Percentiles rank a stretch among this genome's conserved stretches.
Evolutionary conservation across 1,284 basidiomycete genomes (phyloP).

Genomic region (Pseudozyma pruni): DNA sequence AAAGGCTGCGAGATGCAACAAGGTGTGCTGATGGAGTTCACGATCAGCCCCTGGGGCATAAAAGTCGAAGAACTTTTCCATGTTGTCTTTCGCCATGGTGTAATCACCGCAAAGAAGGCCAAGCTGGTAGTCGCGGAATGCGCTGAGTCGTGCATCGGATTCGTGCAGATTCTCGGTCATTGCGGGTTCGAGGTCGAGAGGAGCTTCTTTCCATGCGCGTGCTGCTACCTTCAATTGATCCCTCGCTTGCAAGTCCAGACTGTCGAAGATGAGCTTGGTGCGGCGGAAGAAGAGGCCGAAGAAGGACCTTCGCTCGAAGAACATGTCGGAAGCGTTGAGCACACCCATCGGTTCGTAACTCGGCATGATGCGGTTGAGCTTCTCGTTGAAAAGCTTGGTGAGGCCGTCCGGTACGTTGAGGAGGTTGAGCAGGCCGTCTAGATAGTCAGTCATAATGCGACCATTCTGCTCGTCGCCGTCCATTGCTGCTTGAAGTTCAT

Average conservation of each 20-base stretch:
- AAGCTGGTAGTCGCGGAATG: constrained; percentile 39
- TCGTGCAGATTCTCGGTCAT: background rate
- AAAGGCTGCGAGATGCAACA: constrained; percentile 41
- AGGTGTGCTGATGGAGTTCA: constrained; percentile 50
- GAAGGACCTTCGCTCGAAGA: constrained; percentile 48
- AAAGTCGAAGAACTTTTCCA: constrained; percentile 51
- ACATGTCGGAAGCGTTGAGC: constrained; percentile 33
- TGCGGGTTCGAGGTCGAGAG: background rate
- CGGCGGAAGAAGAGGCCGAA: constrained; percentile 49
- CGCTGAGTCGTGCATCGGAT: constrained; percentile 25
- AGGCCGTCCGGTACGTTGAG: constrained; percentile 43
- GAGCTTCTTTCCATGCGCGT: constrained; percentile 26
- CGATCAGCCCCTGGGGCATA: constrained; percentile 47
- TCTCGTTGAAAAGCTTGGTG: constrained; percentile 46
- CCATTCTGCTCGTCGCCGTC: constrained; percentile 17
- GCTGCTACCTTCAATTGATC: constrained; percentile 22
- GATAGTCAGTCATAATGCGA: constrained; percentile 37
- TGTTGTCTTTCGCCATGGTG: constrained; percentile 39
- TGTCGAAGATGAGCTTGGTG: constrained; percentile 43
- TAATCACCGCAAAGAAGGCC: constrained; percentile 45
- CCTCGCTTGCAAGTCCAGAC: constrained; percentile 41
- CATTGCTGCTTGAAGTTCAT: constrained; percentile 23
- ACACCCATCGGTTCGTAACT: constrained; percentile 41
- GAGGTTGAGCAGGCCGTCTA: constrained; percentile 35
- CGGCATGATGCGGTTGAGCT: constrained; percentile 41